These are phyloP conservation scores for Phytophthora sansomeana DNA, from an alignment of 352 stramenopile genomes.

Conservation along the genomic window DNA sequence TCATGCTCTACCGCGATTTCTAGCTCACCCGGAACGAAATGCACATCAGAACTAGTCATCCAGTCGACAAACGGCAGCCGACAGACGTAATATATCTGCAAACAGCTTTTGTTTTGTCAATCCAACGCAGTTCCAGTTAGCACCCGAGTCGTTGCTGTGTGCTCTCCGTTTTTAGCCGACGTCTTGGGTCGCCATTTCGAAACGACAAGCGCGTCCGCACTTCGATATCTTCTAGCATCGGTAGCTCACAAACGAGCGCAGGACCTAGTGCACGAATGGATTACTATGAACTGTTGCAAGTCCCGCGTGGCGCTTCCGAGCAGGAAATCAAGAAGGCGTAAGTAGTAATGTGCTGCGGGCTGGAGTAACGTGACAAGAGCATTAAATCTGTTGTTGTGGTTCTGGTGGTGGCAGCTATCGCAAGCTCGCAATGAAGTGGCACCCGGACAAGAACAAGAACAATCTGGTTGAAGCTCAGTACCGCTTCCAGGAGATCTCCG, in stretches of 20 bases:
- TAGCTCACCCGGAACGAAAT: constrained; percentile 41
- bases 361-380: background rate
- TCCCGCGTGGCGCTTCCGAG: constrained; percentile 80
- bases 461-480: constrained; percentile 88
- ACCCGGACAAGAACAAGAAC: constrained; percentile 96
- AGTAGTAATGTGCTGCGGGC: background rate
- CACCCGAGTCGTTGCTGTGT: constrained; percentile 11
- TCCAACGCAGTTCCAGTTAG: constrained; percentile 2
- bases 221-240: background rate
- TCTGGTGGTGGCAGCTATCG: constrained; percentile 74
- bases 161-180: constrained; percentile 19
- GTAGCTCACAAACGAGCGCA: background rate
- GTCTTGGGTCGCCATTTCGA: constrained; percentile 21
- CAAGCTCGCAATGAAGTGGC: constrained; percentile 94
- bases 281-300: constrained; percentile 93
- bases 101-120: constrained; percentile 27
- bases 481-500: constrained; percentile 95
- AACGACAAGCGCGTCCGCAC: constrained; percentile 23
- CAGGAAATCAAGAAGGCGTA: constrained; percentile 95
- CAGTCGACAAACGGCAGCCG: constrained; percentile 21
- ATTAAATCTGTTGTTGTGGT: constrained; percentile 5
- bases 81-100: constrained; percentile 44
- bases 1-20: constrained; percentile 91
- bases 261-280: constrained; percentile 53
- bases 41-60: constrained; percentile 17